Evolutionary conservation across 2,329 filamentous ascomycete genomes (phyloP).

Genomic region (Sporothrix humicola): DNA sequence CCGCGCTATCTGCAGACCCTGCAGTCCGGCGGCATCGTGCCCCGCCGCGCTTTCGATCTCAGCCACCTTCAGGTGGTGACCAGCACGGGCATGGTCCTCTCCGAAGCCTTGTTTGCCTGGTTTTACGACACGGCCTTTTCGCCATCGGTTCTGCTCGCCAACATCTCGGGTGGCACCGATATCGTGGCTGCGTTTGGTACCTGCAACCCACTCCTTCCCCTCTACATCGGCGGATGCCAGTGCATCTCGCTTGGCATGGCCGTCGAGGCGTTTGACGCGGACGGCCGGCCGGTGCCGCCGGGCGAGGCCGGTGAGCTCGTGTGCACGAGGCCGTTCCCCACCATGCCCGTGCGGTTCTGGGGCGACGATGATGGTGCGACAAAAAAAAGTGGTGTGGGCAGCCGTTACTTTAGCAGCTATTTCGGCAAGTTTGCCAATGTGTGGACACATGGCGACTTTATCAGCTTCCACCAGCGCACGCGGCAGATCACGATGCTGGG

Average conservation of each 20-base stretch:
- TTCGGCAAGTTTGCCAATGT: slow-evolving; percentile 1
- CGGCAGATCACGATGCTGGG: slow-evolving; percentile 14
- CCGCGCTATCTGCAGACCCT: slow-evolving; percentile 3
- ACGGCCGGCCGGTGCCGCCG: neutral
- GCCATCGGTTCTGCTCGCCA: slow-evolving; percentile 9
- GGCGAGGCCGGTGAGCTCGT: slow-evolving; percentile 21
- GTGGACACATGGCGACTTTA: slow-evolving; percentile 17
- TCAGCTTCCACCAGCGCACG: slow-evolving; percentile 18
- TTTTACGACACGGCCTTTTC: neutral
- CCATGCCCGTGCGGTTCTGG: slow-evolving; percentile 19
- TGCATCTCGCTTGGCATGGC: slow-evolving; percentile 23
- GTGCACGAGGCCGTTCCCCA: slow-evolving; percentile 12
- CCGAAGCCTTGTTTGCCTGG: neutral
- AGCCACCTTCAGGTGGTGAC: neutral
- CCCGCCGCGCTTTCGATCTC: neutral
- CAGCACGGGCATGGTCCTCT: neutral
- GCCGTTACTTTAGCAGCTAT: neutral
- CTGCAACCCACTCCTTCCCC: slow-evolving; percentile 5
- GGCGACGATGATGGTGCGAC: neutral
- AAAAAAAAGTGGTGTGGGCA: neutral
- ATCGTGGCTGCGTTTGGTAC: slow-evolving; percentile 15
- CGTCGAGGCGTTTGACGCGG: slow-evolving; percentile 12
- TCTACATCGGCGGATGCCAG: slow-evolving; percentile 15
- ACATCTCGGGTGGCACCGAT: slow-evolving; percentile 21
- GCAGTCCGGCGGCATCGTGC: slow-evolving; percentile 3